These are phyloP conservation scores for Lachnum nothofagi DNA, from an alignment of 2,329 filamentous ascomycete genomes.

Conservation along the genomic window DNA sequence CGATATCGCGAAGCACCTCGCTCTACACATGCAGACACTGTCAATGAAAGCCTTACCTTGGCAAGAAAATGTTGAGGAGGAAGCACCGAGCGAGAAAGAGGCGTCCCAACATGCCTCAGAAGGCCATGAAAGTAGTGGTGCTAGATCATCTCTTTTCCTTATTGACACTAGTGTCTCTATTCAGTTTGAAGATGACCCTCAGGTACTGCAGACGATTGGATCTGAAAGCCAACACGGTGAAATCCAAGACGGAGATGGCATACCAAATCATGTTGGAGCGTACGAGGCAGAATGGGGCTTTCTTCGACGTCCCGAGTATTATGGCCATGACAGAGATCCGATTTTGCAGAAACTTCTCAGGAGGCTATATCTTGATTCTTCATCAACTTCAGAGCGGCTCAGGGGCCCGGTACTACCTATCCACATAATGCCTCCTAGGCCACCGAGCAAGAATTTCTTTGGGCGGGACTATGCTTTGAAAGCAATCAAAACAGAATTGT, in stretches of 20 bases:
- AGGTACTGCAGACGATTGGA: no score
- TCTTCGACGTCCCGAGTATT: neutral
- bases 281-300: neutral
- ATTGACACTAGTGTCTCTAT: no score
- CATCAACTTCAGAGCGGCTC: neutral
- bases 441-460: neutral
- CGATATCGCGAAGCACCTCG: neutral
- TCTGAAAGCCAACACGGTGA: no score
- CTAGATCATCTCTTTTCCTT: neutral
- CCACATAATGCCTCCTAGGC: neutral
- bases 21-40: neutral
- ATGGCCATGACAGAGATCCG: constrained; percentile 1
- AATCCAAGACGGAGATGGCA: no score
- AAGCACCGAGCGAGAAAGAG: neutral
- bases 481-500: neutral
- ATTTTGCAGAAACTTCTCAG: neutral
- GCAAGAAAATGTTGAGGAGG: neutral
- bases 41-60: neutral
- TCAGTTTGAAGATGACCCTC: no score
- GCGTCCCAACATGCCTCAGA: neutral
- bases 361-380: neutral
- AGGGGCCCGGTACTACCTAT: neutral
- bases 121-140: neutral
- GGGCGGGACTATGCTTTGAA: neutral
- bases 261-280: neutral